Base-by-base conservation (phyloP, 1,284 basidiomycete genomes). In the Naganishia sp. region DNA sequence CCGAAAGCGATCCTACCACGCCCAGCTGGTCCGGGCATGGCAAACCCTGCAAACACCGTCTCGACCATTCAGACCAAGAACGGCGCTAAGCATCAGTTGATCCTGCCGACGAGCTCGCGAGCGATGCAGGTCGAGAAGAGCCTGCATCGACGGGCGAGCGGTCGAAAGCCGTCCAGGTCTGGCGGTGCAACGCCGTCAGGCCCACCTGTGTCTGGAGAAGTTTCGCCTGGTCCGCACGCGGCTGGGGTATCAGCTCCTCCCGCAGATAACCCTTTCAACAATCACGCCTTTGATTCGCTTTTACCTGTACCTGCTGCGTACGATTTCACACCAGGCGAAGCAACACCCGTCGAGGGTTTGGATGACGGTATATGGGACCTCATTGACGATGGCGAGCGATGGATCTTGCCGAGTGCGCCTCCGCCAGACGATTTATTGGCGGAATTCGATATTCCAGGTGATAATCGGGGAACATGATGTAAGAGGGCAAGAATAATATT, bases 291-390 rank as follows among this genome's bases (percentile, higher is more conserved):
- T 31, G 57, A 61, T 7, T 47, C 47, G 2, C 57, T 61, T 31
- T 47, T 50, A n/a, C n/a, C 13, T 35, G 45, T 35, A 18, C 56
- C 39, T 23, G 47, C 32, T 15, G 46, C 21, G n/a, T 54, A 25
- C 21, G 47, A 45, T 42, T 23, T 23, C 3, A n/a, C 54, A 2
- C 23, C 42, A 18, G 54, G 47, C n/a, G 21, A 50, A 10, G 15
- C 41, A 10, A 28, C 47, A 11, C 46, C 57, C 56, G n/a, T 31
- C 56, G 56, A 28, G 15, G 47, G 32, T 23, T 17, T 54, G 9
- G 57, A 61, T 51, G 57, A 50, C n/a, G 57, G 57, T 9, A 50
- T 61, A 18, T 61, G 57, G 57, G 57, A 61, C 23, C 47, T 61
- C 1, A 51, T 61, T 25, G 57, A 61, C 21, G 57, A 61, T 23